Base-by-base conservation (phyloP, 169 alveolate genomes). In the Eimeria falciformis region DNA sequence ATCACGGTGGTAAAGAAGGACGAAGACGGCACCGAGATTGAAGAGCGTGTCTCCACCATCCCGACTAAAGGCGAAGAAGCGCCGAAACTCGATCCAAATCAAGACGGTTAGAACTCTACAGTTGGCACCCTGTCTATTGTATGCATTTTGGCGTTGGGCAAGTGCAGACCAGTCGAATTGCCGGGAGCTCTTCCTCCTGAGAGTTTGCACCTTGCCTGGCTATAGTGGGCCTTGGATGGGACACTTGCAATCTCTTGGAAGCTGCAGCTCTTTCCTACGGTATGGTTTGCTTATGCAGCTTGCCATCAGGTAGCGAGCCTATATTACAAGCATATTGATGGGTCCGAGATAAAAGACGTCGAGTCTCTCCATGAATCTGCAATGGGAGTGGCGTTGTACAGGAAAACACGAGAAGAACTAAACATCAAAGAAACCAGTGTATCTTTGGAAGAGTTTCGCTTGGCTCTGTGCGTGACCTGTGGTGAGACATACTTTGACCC, bases 91-190 rank as follows among this genome's bases (percentile, higher is more conserved):
- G 89, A 81, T 0, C 37, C 33, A 14, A 25, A 40, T 17, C 75
- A 81, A 53, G 89, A 81, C 43, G 89, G 89, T 81, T 53, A 55
- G n/a, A n/a, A n/a, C n/a, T n/a, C n/a, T n/a, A n/a, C n/a, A n/a
- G n/a, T n/a, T n/a, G n/a, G n/a, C n/a, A n/a, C n/a, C n/a, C n/a
- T n/a, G n/a, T n/a, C n/a, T n/a, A n/a, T n/a, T n/a, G n/a, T n/a
- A n/a, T n/a, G n/a, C n/a, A n/a, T n/a, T n/a, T n/a, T n/a, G n/a
- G n/a, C n/a, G n/a, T n/a, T n/a, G n/a, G n/a, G n/a, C n/a, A n/a
- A n/a, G n/a, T n/a, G n/a, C n/a, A n/a, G n/a, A n/a, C n/a, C n/a
- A n/a, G n/a, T n/a, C n/a, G n/a, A n/a, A n/a, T n/a, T n/a, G n/a
- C n/a, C n/a, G n/a, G n/a, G n/a, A n/a, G n/a, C n/a, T n/a, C n/a